Evolutionary conservation across 75 land plant genomes (phyloP), one percentile per base, ranked within the genome.

Genomic region (Azolla pinnata): DNA sequence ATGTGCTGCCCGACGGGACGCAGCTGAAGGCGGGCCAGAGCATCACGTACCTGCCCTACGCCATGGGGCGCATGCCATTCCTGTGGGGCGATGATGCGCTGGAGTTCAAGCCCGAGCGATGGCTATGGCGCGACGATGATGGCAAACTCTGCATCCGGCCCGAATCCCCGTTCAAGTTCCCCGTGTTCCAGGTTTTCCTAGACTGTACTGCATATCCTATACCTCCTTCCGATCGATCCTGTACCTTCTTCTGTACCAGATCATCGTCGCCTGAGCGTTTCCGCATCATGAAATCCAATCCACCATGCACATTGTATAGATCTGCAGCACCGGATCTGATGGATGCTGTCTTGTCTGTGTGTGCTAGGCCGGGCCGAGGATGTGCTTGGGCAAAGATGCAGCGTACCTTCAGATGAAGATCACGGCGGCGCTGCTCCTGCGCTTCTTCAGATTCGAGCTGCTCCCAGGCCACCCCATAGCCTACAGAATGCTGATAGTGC

Each of bases 401-500:
- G 63, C 63, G 1, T 61, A 61, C 44, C 30, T 61, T 2, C 63
- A 61, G 27, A 61, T 61, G 56, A 61, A 61, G 63, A 61, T 61
- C 3, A 47, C 52, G 4, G 21, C 56, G 1, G 53, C 21, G 24
- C 1, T 61, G 24, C 31, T 61, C 26, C n/a, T 44, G 27, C 34
- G 29, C 27, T 44, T 61, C 20, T 61, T 61, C 42, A 45, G n/a
- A 12, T 61, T 61, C 47, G 21, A 21, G 17, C n/a, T 61, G n/a
- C 55, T 61, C 23, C 74, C 67, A 2, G 70, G 67, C n/a, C 78
- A 88, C 45, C 68, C 55, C 12, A 81, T 88, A 33, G 56, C 69
- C 51, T 90, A 90, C 64, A 76, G 95, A 47, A 84, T 84, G 83
- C 84, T 82, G 89, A 67, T 87, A 1, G 86, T 87, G 54, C 74